phyloP scores from a whole-genome alignment of 2,329 filamentous ascomycete species.

The Neofusicoccum laricinum region DNA sequence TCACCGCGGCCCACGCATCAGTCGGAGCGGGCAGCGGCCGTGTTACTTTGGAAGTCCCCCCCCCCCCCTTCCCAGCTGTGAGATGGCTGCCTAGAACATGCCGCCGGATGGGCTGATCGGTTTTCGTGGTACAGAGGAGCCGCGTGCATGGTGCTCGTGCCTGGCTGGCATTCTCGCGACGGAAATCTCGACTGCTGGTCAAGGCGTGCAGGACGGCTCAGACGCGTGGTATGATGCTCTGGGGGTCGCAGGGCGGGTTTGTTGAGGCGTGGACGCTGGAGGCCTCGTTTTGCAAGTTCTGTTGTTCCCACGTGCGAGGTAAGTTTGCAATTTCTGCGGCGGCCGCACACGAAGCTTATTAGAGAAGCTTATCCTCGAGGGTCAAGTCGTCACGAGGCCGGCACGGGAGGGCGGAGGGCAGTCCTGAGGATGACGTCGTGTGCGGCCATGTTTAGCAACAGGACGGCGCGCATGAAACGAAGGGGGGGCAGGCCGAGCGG shows the following conservation, averaged over 20 bases:
- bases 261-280: too few relatives aligned
- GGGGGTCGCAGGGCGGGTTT: background rate
- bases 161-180: background rate
- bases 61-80: too few relatives aligned
- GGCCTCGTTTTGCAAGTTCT: background rate
- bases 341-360: conserved; percentile 3
- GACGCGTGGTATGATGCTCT: background rate
- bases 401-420: background rate
- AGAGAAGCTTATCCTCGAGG: background rate
- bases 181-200: background rate
- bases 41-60: too few relatives aligned
- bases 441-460: background rate
- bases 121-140: background rate
- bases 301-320: background rate
- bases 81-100: background rate
- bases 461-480: background rate
- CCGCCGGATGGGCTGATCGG: background rate
- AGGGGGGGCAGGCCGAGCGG: too few relatives aligned
- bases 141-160: background rate
- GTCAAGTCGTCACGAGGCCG: background rate
- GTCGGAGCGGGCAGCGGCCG: too few relatives aligned
- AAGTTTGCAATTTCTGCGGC: background rate
- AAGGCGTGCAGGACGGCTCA: background rate
- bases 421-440: background rate
- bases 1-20: too few relatives aligned